Conservation (phyloP, 208 protist species). For the Trichomonas tenax region DNA sequence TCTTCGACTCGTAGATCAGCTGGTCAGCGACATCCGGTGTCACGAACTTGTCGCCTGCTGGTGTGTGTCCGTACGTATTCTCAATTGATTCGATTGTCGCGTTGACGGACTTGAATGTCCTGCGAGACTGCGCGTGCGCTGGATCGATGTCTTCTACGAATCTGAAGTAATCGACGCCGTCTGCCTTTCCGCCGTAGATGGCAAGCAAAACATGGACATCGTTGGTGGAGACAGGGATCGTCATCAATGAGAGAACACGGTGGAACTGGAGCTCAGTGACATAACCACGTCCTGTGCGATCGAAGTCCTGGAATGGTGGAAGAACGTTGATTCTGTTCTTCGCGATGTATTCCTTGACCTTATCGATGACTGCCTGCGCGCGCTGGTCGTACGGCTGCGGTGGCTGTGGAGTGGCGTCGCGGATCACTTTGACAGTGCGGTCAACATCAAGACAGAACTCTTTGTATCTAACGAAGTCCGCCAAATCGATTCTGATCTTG, state of each 20-base stretch:
- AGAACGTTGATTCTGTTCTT: background rate
- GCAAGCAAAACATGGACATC: background rate
- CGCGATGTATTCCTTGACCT: background rate
- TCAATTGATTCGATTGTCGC: background rate
- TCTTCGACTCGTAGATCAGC: background rate
- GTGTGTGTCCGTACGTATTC: background rate
- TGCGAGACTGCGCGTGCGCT: background rate
- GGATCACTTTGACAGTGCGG: background rate
- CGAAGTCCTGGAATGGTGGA: slow-evolving; percentile 16
- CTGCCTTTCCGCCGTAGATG: background rate
- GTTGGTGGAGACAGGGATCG: background rate
- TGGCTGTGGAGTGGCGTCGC: background rate
- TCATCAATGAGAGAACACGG: background rate
- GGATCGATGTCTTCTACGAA: slow-evolving; percentile 6
- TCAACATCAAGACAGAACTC: slow-evolving; percentile 12
- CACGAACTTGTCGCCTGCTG: background rate
- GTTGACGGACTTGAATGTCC: background rate
- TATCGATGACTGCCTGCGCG: background rate
- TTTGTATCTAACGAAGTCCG: background rate
- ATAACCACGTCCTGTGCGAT: background rate
- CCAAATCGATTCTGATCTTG: background rate
- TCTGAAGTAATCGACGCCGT: background rate
- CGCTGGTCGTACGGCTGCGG: background rate
- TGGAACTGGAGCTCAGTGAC: background rate
- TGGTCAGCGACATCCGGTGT: background rate